Base-by-base conservation (phyloP, 345 rosid species). In the Gossypium sturtianum region DNA sequence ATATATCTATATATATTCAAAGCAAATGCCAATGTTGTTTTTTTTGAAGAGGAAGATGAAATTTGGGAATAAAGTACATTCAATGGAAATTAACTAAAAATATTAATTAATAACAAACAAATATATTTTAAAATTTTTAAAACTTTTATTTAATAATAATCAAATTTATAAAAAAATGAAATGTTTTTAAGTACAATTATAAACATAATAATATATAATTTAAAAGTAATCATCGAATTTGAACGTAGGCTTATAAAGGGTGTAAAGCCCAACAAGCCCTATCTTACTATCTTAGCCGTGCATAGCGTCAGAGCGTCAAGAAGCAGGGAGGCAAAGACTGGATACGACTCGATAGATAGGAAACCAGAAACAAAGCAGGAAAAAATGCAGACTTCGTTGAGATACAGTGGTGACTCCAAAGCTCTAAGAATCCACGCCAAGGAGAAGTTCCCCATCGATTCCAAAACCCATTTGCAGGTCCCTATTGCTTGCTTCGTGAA, bases 341-440 rank as follows among this genome's bases (percentile, higher is more conserved):
- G 29, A 20, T 0, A 22, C 62, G 1, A 22, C 23, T 22, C 5
- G 12, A 11, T 9, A 57, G 61, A 56, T 20, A 57, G 29, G 52
- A 57, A 57, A 20, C 13, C 5, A 12, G 64, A 59, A 59, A 60
- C 67, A 63, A 38, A 63, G 66, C 2, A 25, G 13, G 25, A 57
- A 19, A 57, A 56, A 12, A 94, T 92, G 98, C 97, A 92, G 85
- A 89, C 97, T 4, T 94, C 97, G 64, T 81, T 94, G 74, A 88
- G 98, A 69, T 91, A 83, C 77, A 75, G 84, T 34, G 79, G 83
- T 38, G 91, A 84, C 66, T 86, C 91, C 51, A 95, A 74, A 82
- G 79, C 90, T 75, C 75, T 92, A 72, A 87, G 83, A 77, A 87
- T 95, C 81, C 97, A 95, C 78, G 98, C 94, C 63, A 95, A 94